A percentile compares a stretch with the other conserved stretches of the same genome.
Evolutionary conservation across 345 rosid genomes (phyloP).

Genomic region (Eutrema japonicum): DNA sequence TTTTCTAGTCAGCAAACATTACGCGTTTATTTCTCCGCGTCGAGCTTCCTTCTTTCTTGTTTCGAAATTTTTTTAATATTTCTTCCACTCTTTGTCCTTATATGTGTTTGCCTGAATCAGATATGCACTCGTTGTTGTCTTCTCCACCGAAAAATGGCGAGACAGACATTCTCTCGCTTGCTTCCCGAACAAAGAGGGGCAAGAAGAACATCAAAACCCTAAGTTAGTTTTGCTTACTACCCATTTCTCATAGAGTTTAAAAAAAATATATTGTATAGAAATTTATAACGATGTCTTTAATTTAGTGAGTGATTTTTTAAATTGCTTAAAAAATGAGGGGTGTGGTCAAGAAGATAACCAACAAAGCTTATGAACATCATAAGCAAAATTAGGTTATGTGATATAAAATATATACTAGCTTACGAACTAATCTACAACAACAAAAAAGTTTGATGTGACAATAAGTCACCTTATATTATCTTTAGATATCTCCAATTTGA

Average conservation of each 20-base stretch:
- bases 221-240: constrained; percentile 26
- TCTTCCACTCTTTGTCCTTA: constrained; percentile 9
- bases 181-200: constrained; percentile 6
- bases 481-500: background rate
- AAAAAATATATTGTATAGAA: no score
- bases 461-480: background rate
- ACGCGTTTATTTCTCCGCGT: constrained; percentile 59
- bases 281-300: no score
- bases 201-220: background rate
- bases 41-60: constrained; percentile 10
- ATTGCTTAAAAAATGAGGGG: background rate
- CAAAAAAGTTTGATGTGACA: background rate
- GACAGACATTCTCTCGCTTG: constrained; percentile 54
- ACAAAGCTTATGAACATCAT: background rate
- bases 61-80: constrained; percentile 43
- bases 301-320: no score
- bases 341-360: background rate
- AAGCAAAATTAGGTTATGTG: background rate
- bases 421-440: background rate
- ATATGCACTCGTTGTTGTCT: constrained; percentile 54
- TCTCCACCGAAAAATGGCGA: constrained; percentile 22
- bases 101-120: constrained; percentile 39
- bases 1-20: constrained; percentile 47
- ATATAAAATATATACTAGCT: background rate
- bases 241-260: background rate